Conservation (phyloP, 306 rosid species). For the Vigna nakashimae region DNA sequence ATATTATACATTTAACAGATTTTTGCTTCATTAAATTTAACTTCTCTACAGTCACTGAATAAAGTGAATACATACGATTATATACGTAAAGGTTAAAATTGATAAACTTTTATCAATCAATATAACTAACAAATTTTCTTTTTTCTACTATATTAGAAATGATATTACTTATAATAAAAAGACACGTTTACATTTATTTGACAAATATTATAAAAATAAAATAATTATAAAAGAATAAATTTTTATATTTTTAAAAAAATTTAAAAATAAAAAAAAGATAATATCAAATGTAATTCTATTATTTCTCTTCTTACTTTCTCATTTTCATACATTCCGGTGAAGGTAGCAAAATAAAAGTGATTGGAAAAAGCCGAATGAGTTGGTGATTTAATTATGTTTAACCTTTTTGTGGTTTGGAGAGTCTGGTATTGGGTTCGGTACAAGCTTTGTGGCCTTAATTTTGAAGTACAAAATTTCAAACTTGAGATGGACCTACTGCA, state of each 20-base stretch:
- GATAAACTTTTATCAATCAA: neutral
- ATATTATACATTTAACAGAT: neutral
- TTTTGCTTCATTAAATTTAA: constrained; percentile 7
- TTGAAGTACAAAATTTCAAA: constrained; percentile 13
- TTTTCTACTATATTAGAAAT: neutral
- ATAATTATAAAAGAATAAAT: too few species aligned
- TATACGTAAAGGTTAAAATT: neutral
- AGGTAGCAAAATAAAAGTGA: neutral
- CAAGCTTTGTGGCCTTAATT: constrained; percentile 14
- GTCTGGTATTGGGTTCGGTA: constrained; percentile 17
- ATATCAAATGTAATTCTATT: too few species aligned
- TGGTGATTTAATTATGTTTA: constrained; percentile 9
- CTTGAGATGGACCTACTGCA: constrained; percentile 20
- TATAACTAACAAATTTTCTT: neutral
- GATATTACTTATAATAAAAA: neutral
- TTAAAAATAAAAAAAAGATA: too few species aligned
- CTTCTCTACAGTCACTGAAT: neutral
- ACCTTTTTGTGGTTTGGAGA: constrained; percentile 15
- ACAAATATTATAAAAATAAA: too few species aligned
- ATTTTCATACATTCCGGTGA: neutral
- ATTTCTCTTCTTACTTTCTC: neutral
- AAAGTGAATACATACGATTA: neutral
- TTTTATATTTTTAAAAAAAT: too few species aligned
- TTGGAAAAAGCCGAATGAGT: neutral
- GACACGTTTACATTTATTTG: too few species aligned